Conservation (phyloP, 176 grass and related monocot genomes). For the Sorghum bicolor region Sorghum_bicolor_NCBIv3 NC_012878.2:56911001-56911500, state of each 20-base stretch:
- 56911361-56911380: constrained; percentile 74
- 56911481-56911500: neutral
- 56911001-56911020: neutral
- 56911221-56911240: constrained; percentile 73
- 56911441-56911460: constrained; percentile 83
- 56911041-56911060: neutral
- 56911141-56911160: constrained; percentile 17
- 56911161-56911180: constrained; percentile 81
- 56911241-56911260: constrained; percentile 64
- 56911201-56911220: constrained; percentile 78
- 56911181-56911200: constrained; percentile 82
- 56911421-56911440: constrained; percentile 88
- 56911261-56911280: constrained; percentile 46
- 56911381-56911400: constrained; percentile 82
- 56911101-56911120: neutral
- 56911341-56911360: constrained; percentile 74
- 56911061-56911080: neutral
- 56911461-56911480: constrained; percentile 76
- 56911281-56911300: constrained; percentile 94
- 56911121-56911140: neutral
- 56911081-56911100: neutral
- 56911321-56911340: constrained; percentile 80
- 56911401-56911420: constrained; percentile 96
- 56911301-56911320: constrained; percentile 85
- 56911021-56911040: neutral